Evolutionary conservation across 768 basidiomycete species (phyloP).

Genomic region (Tylopilus vinaceipallidus): DNA sequence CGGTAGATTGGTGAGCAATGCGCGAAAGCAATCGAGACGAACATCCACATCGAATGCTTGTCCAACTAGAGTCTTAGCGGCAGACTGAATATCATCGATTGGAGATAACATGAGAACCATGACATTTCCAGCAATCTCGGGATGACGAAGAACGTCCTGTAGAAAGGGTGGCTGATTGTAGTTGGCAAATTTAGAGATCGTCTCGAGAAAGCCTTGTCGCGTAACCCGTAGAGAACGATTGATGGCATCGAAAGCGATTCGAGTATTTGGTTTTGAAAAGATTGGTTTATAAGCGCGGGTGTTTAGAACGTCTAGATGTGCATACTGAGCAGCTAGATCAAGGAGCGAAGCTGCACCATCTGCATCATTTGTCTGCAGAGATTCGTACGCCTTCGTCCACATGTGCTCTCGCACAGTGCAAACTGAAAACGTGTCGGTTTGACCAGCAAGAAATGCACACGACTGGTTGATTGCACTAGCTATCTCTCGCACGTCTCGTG

Average conservation of each 20-base stretch:
- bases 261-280: constrained; percentile 31
- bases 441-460: constrained; percentile 32
- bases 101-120: constrained; percentile 81
- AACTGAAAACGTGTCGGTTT: constrained; percentile 30
- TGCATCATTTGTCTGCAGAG: constrained; percentile 55
- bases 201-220: constrained; percentile 59
- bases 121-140: constrained; percentile 57
- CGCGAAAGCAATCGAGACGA: constrained; percentile 84
- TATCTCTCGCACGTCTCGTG: constrained; percentile 36
- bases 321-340: constrained; percentile 51
- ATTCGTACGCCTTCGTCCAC: constrained; percentile 69
- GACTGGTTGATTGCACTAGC: constrained; percentile 32
- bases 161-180: constrained; percentile 51
- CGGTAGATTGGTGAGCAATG: constrained; percentile 66
- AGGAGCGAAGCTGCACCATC: constrained; percentile 60
- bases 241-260: constrained; percentile 48
- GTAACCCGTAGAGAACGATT: constrained; percentile 59
- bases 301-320: constrained; percentile 66
- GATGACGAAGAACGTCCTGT: constrained; percentile 51
- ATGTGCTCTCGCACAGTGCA: constrained; percentile 51
- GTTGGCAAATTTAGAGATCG: constrained; percentile 65
- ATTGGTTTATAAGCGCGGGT: constrained; percentile 46
- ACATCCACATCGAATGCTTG: constrained; percentile 89
- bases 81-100: constrained; percentile 65
- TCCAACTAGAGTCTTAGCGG: constrained; percentile 77